These are phyloP conservation scores for Citeromyces hawaiiensis DNA, from an alignment of 1,139 yeast species.

Conservation along the genomic window DNA sequence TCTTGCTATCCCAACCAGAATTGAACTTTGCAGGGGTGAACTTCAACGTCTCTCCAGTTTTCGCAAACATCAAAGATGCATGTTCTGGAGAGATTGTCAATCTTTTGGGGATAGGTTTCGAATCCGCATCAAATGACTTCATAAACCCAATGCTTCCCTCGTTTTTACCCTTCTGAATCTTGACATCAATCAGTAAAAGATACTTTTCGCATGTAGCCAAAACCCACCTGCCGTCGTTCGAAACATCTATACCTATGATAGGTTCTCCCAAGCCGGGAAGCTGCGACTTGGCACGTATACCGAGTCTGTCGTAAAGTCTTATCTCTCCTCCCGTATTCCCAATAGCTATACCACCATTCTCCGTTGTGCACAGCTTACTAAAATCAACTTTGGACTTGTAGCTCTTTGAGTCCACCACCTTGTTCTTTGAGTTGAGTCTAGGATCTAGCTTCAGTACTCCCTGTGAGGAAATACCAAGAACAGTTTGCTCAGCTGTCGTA, in stretches of 20 bases:
- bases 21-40: constrained; percentile 74
- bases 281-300: constrained; percentile 61
- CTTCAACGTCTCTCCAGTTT: constrained; percentile 33
- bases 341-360: constrained; percentile 59
- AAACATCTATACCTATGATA: constrained; percentile 50
- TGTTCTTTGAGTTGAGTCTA: constrained; percentile 38
- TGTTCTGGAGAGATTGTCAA: constrained; percentile 63
- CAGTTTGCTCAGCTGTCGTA: constrained; percentile 57
- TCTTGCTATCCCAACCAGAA: constrained; percentile 43
- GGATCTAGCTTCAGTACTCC: constrained; percentile 72
- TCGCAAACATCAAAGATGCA: constrained; percentile 44
- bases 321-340: constrained; percentile 70
- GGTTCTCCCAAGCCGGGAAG: constrained; percentile 76
- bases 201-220: constrained; percentile 69
- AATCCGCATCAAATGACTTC: constrained; percentile 48
- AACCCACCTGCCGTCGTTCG: constrained; percentile 74
- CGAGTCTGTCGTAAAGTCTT: constrained; percentile 57
- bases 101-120: constrained; percentile 59
- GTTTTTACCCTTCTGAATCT: constrained; percentile 47
- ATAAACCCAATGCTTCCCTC: constrained; percentile 53
- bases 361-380: constrained; percentile 58
- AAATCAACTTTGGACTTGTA: constrained; percentile 45
- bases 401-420: constrained; percentile 37
- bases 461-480: constrained; percentile 55
- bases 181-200: constrained; percentile 53